Conservation (phyloP, 495 filamentous ascomycete species). For the Wilcoxina mikolae region DNA sequence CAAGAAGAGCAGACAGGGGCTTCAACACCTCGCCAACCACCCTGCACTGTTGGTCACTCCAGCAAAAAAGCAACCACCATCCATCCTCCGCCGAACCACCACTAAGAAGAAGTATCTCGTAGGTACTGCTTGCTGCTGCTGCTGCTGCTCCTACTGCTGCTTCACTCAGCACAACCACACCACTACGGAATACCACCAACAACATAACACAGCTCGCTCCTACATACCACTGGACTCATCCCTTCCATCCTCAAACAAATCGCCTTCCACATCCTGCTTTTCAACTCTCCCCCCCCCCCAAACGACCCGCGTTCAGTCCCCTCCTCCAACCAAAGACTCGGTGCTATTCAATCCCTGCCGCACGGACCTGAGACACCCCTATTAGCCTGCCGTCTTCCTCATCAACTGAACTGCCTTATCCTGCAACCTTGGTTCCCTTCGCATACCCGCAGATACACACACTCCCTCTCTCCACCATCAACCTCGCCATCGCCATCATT, state of each 20-base stretch:
- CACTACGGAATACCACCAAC: too few relatives aligned
- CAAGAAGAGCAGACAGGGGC: too few relatives aligned
- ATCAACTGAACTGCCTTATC: conserved; percentile 8
- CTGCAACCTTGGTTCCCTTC: conserved; percentile 1
- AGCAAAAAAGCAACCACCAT: too few relatives aligned
- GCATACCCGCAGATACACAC: conserved; percentile 6
- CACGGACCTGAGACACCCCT: conserved; percentile 10
- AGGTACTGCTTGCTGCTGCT: too few relatives aligned
- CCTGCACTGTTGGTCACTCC: too few relatives aligned
- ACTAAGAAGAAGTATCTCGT: too few relatives aligned
- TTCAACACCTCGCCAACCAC: too few relatives aligned
- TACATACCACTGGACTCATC: too few relatives aligned
- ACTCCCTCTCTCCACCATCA: background rate
- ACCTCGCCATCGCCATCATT: background rate
- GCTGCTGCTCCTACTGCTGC: too few relatives aligned
- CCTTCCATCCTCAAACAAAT: background rate
- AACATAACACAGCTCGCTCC: background rate
- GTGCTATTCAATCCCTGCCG: conserved; percentile 10
- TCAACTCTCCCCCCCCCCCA: background rate
- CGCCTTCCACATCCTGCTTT: background rate
- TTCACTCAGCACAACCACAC: too few relatives aligned
- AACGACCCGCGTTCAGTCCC: background rate
- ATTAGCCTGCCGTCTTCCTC: conserved; percentile 2
- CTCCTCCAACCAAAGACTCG: conserved; percentile 7
- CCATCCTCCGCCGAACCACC: too few relatives aligned